A percentile compares a stretch with the other conserved stretches of the same genome.
Evolutionary conservation across 306 rosid genomes (phyloP).

Genomic region (Quercus suber): DNA sequence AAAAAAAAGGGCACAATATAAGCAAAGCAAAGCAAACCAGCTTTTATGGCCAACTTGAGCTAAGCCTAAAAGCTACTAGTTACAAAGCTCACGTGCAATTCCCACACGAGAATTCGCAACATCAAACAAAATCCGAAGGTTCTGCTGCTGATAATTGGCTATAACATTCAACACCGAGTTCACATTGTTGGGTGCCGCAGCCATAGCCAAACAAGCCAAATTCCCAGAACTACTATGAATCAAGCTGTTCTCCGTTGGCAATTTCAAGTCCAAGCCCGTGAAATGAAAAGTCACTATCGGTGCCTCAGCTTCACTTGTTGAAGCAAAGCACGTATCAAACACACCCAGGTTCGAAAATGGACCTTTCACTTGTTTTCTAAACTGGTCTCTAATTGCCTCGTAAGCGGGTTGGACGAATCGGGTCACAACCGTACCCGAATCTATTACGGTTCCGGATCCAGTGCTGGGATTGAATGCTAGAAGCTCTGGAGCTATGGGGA

Average conservation of each 20-base stretch:
- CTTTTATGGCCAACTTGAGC: neutral
- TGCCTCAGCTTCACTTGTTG: conserved; percentile 42
- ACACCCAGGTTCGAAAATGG: conserved; percentile 69
- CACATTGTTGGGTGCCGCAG: conserved; percentile 76
- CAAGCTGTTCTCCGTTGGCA: conserved; percentile 75
- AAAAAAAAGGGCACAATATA: neutral
- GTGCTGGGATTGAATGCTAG: conserved; percentile 56
- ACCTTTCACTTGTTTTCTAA: conserved; percentile 64
- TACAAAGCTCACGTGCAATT: conserved; percentile 85
- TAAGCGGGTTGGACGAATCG: conserved; percentile 68
- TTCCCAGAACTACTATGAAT: conserved; percentile 85
- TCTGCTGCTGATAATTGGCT: conserved; percentile 93
- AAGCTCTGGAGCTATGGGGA: conserved; percentile 35
- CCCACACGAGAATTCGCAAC: conserved; percentile 68
- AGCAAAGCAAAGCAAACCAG: neutral
- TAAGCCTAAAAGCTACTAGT: conserved; percentile 24
- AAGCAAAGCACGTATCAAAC: conserved; percentile 78
- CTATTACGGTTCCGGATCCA: conserved; percentile 82
- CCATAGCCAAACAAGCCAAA: conserved; percentile 87
- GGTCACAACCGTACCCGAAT: conserved; percentile 86
- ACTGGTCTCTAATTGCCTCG: conserved; percentile 70
- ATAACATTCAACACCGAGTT: conserved; percentile 84
- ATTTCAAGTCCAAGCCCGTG: conserved; percentile 51
- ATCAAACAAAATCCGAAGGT: conserved; percentile 81
- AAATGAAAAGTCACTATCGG: conserved; percentile 58